A percentile compares a stretch with the other conserved stretches of the same genome.
These are phyloP conservation scores for Glonium stellatum DNA, from an alignment of 495 filamentous ascomycete species.

Conservation along the genomic window DNA sequence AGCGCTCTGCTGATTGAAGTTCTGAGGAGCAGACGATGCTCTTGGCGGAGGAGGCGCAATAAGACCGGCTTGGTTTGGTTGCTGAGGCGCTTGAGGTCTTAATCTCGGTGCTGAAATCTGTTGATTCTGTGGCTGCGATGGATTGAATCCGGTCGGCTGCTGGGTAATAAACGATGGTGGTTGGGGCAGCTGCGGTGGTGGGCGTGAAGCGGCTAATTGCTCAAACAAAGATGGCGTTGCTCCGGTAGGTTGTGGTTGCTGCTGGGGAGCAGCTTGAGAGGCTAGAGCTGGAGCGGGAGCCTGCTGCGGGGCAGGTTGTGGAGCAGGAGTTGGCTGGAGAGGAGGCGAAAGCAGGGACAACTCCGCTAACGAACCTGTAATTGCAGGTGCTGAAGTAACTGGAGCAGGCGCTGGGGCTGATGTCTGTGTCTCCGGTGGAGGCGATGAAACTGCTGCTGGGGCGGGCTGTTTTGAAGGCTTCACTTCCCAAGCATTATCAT, in stretches of 20 bases:
- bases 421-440: constrained; percentile 34
- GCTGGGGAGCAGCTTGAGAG: constrained; percentile 33
- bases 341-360: constrained; percentile 69
- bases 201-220: constrained; percentile 31
- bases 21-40: constrained; percentile 83
- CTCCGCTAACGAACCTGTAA: constrained; percentile 70
- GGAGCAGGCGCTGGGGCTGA: constrained; percentile 38
- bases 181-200: constrained; percentile 42
- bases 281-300: constrained; percentile 37
- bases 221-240: constrained; percentile 24
- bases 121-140: neutral
- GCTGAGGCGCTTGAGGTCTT: constrained; percentile 65
- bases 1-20: constrained; percentile 53
- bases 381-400: constrained; percentile 42
- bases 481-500: constrained; percentile 96
- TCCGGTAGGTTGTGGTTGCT: constrained; percentile 25
- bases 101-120: constrained; percentile 46
- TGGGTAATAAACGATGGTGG: constrained; percentile 42
- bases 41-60: constrained; percentile 77
- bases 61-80: constrained; percentile 55
- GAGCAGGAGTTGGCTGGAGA: constrained; percentile 63
- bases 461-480: constrained; percentile 71
- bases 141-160: constrained; percentile 37
- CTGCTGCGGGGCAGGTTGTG: constrained; percentile 18
- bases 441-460: constrained; percentile 36